Conservation (phyloP, 2,329 filamentous ascomycete genomes). For the Colletotrichum limetticola region DNA sequence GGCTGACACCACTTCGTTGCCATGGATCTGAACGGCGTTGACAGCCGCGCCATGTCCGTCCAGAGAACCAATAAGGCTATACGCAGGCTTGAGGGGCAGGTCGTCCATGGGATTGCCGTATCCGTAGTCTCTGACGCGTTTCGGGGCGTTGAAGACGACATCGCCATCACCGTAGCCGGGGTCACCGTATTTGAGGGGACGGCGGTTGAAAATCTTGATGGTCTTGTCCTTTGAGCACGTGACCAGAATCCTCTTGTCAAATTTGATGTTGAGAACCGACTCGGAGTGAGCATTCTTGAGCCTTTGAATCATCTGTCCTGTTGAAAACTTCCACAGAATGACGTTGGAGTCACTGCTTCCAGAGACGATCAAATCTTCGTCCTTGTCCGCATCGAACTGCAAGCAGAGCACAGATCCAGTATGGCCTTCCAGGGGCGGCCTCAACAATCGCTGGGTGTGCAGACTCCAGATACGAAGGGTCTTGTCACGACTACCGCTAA, state of each 20-base stretch:
- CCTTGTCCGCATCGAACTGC: constrained; percentile 89
- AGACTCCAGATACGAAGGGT: constrained; percentile 93
- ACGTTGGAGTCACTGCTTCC: constrained; percentile 93
- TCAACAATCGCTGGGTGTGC: constrained; percentile 79
- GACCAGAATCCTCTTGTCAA: constrained; percentile 90
- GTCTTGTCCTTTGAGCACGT: constrained; percentile 98
- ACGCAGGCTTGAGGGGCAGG: constrained; percentile 69
- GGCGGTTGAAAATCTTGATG: constrained; percentile 95
- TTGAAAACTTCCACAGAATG: constrained; percentile 94
- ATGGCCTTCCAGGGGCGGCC: constrained; percentile 81
- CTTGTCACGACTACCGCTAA: constrained; percentile 91
- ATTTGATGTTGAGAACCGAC: constrained; percentile 92
- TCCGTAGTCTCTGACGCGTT: constrained; percentile 64
- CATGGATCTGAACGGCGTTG: constrained; percentile 92
- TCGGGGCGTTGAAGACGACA: constrained; percentile 63
- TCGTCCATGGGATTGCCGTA: constrained; percentile 59
- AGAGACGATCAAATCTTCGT: constrained; percentile 93
- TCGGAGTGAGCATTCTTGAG: constrained; percentile 84
- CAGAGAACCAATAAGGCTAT: constrained; percentile 80
- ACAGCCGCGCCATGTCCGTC: constrained; percentile 91
- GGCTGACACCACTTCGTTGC: constrained; percentile 89
- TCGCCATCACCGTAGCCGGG: constrained; percentile 60
- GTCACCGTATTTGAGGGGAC: constrained; percentile 70
- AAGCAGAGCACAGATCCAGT: constrained; percentile 90
- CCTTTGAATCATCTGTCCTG: constrained; percentile 82